These are phyloP conservation scores for Backusella circina DNA, from an alignment of 192 early-diverging fungal species.

Conservation along the genomic window DNA sequence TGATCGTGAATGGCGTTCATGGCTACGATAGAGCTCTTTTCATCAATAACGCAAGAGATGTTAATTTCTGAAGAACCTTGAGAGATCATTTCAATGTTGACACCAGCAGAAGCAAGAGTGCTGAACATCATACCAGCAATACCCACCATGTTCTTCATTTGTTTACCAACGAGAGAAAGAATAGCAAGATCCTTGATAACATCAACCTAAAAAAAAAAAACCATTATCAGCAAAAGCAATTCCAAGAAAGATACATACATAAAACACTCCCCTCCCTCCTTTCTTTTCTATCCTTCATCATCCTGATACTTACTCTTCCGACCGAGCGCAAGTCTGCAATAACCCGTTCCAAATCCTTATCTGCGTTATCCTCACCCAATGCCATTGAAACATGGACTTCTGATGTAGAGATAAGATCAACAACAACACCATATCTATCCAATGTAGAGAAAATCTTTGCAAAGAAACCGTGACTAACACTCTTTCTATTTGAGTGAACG, in stretches of 20 bases:
- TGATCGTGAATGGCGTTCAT: conserved; percentile 89
- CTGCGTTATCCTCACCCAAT: conserved; percentile 53
- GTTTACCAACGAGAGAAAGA: conserved; percentile 90
- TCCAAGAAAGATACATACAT: not conserved
- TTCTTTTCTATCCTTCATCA: not conserved
- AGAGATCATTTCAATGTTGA: conserved; percentile 99
- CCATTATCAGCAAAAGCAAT: conserved; percentile 9
- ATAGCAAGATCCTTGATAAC: conserved; percentile 90
- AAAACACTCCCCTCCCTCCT: not conserved
- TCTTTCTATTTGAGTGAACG: conserved; percentile 96
- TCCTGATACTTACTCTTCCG: conserved; percentile 58
- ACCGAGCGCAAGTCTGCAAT: conserved; percentile 75
- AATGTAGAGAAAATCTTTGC: conserved; percentile 91
- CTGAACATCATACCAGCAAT: conserved; percentile 92
- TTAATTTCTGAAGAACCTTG: conserved; percentile 99
- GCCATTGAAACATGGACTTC: conserved; percentile 95
- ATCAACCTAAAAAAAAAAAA: conserved; percentile 52
- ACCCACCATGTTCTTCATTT: conserved; percentile 98
- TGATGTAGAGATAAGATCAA: conserved; percentile 91
- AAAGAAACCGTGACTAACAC: conserved; percentile 95
- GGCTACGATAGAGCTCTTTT: conserved; percentile 64
- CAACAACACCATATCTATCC: conserved; percentile 87
- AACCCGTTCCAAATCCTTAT: conserved; percentile 74
- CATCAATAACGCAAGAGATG: conserved; percentile 94
- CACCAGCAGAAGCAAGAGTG: conserved; percentile 76